Conservation (phyloP, 2,329 filamentous ascomycete species). For the Fusarium sp. region DNA sequence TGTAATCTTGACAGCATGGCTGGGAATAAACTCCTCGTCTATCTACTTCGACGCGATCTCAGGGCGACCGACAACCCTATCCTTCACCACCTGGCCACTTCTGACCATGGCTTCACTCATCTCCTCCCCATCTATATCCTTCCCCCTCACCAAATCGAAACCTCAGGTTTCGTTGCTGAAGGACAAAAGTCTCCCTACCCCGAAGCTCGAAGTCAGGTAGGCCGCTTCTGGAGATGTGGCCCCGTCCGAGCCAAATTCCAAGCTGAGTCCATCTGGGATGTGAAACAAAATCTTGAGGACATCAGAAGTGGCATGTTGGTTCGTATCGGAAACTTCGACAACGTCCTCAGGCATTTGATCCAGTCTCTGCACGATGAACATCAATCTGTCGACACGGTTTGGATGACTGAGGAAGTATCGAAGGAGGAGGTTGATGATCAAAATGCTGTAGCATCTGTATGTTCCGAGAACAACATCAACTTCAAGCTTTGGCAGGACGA, state of each 20-base stretch:
- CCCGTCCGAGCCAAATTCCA: slow-evolving; percentile 76
- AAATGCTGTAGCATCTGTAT: slow-evolving; percentile 59
- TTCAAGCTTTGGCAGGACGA: slow-evolving; percentile 76
- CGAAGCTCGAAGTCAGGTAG: slow-evolving; percentile 70
- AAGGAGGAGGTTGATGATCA: slow-evolving; percentile 75
- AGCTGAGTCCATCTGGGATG: slow-evolving; percentile 75
- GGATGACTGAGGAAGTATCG: slow-evolving; percentile 77
- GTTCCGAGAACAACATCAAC: slow-evolving; percentile 60
- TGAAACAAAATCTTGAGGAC: slow-evolving; percentile 68
- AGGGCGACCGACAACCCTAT: slow-evolving; percentile 79
- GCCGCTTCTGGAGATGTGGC: slow-evolving; percentile 76
- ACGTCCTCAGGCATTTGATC: slow-evolving; percentile 67
- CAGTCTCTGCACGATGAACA: slow-evolving; percentile 53
- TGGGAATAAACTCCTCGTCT: slow-evolving; percentile 66
- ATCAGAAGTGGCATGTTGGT: slow-evolving; percentile 69
- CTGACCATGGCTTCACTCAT: slow-evolving; percentile 68
- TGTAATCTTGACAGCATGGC: slow-evolving; percentile 40
- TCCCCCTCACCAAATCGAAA: slow-evolving; percentile 74
- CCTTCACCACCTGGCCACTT: slow-evolving; percentile 64
- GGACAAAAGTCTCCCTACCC: slow-evolving; percentile 69
- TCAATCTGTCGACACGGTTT: slow-evolving; percentile 67
- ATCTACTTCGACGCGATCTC: slow-evolving; percentile 76
- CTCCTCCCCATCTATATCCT: slow-evolving; percentile 76
- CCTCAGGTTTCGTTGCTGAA: slow-evolving; percentile 74
- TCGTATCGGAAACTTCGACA: slow-evolving; percentile 67